Evolutionary conservation across 169 alveolate genomes (phyloP), one percentile per base, ranked within the genome.

Genomic region (Babesia divergens): DNA sequence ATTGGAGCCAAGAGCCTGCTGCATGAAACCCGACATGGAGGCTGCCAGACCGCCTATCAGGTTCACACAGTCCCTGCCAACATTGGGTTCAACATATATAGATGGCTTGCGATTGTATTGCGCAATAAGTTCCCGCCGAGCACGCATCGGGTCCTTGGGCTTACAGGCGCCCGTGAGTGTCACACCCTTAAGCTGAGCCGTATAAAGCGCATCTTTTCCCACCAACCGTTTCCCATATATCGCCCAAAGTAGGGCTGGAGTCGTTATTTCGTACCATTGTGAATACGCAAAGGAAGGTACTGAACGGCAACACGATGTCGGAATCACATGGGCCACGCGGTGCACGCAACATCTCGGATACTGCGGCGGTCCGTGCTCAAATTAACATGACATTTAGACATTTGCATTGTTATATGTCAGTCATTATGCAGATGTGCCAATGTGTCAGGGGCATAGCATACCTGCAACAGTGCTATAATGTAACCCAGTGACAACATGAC

Each of bases 21-120:
- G 72, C 16, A 62, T 46, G 4, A 62, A 24, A 28, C 34, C 72
- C 4, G 26, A n/a, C 14, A 62, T 11, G 51, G 3, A 43, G 8
- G 28, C 60, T 4, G 47, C 34, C 16, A 62, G 18, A 0, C 46
- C 46, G 14, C 60, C 72, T 1, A 49, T 47, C 22, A 62, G 9
- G 28, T 6, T 2, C 1, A 43, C 29, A 35, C 59, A 62, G 0
- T 11, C 18, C 24, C 47, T 43, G 7, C n/a, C 5, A 4, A 47
- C 37, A 47, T 62, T 37, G 26, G 31, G 9, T 35, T 62, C 72
- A 20, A 44, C 72, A 49, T 62, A 62, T 22, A 62, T 34, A 14
- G 72, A 62, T 26, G 72, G 72, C 53, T 62, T 62, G 59, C 72
- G 72, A 62, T 62, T 62, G 72, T 62, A 62, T 40, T 62, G 37